Conservation (phyloP, 2,329 filamentous ascomycete genomes). For the Dryadomyces quercivorus region DNA sequence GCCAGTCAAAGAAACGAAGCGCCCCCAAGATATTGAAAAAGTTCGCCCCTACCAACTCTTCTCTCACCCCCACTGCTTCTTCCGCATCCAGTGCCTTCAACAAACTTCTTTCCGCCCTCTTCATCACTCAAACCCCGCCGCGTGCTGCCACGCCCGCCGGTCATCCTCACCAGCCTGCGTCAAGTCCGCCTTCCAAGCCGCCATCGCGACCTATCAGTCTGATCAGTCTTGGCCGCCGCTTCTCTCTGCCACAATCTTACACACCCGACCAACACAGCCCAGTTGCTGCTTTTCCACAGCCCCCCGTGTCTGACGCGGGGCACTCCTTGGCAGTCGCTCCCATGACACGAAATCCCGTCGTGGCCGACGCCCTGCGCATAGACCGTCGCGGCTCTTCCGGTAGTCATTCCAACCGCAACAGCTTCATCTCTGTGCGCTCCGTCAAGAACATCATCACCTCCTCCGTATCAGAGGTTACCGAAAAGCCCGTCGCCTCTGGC, state of each 20-base stretch:
- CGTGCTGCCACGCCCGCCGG: background rate
- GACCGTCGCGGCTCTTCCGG: slow-evolving; percentile 12
- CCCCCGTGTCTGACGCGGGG: background rate
- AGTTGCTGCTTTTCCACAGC: background rate
- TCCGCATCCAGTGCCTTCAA: background rate
- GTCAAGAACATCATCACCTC: slow-evolving; percentile 39
- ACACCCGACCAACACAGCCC: background rate
- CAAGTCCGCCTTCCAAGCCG: background rate
- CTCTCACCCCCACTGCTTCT: background rate
- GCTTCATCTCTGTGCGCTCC: slow-evolving; percentile 37
- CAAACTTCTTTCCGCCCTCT: background rate
- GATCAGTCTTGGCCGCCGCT: slow-evolving; percentile 15
- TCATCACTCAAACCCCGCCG: background rate
- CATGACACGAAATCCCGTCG: slow-evolving; percentile 11
- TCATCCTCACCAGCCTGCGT: background rate
- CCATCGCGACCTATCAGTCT: background rate
- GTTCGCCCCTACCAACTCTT: background rate
- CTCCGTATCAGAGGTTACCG: slow-evolving; percentile 35
- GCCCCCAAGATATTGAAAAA: background rate
- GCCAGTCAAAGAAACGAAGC: background rate
- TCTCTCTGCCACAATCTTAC: slow-evolving; percentile 8
- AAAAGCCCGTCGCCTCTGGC: slow-evolving; percentile 68
- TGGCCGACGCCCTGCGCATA: slow-evolving; percentile 19
- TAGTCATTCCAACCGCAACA: slow-evolving; percentile 27
- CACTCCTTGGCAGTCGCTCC: background rate